Evolutionary conservation across 257 asterid species (phyloP), one percentile per base, ranked within the genome.

Genomic region (Nicotiana knightiana): DNA sequence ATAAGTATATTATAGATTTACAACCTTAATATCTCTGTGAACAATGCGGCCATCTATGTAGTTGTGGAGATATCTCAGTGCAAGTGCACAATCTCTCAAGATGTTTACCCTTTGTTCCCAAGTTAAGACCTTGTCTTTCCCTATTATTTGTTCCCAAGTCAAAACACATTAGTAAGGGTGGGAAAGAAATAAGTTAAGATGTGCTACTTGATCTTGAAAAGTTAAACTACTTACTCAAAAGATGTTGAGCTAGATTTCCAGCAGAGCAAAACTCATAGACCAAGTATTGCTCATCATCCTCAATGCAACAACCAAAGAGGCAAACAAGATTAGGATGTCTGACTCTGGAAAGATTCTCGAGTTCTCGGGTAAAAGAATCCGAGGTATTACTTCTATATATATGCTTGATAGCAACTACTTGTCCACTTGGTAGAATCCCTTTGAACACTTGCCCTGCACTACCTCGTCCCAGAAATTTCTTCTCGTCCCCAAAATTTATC

Each of bases 11-110:
- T 35, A 3, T 18, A 12, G 6, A 10, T 5, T 55, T 16, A 12
- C 54, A 85, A 91, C 97, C 97, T 94, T 94, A 63, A 94, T 91
- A 82, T 94, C 98, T 85, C 98, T 88, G 82, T 94, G 98, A 83
- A 92, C 96, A 53, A 93, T 93, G 91, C 93, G 87, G 21, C 98
- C 98, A 73, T 89, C 93, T 16, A 77, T 81, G 82, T 91, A 88
- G 65, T 83, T 79, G 67, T 93, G 98, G 32, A 93, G 96, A 86
- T 92, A 94, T 53, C 87, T 90, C 53, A 94, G 93, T 77, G 96
- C 97, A 53, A 86, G 85, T 18, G 97, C 94, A 79, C 98, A 94
- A 73, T 91, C 91, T 75, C 96, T 85, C 67, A 94, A 77, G 85
- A 91, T 94, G n/a, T 86, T 89, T 37, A 94, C 93, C 84, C 98